Conservation (phyloP, 2,329 filamentous ascomycete species). For the Microdochium nivale region DNA sequence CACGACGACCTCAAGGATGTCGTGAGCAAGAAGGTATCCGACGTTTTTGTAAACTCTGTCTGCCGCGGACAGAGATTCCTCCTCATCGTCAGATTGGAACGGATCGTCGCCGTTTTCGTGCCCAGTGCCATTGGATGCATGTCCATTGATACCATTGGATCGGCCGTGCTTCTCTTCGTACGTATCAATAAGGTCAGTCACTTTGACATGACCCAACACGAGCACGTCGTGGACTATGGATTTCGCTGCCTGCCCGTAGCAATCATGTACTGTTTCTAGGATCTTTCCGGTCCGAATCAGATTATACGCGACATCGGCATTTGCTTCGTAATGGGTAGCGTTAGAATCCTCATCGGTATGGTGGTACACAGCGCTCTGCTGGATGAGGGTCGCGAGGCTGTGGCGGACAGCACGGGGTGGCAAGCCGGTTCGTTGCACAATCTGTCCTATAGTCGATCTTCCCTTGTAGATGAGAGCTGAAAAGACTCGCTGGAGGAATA, state of each 20-base stretch:
- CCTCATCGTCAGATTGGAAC: conserved; percentile 25
- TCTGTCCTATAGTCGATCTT: conserved; percentile 60
- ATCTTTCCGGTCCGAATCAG: conserved; percentile 77
- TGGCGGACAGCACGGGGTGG: conserved; percentile 68
- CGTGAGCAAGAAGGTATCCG: conserved; percentile 50
- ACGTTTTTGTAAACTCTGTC: conserved; percentile 41
- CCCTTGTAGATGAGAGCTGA: conserved; percentile 70
- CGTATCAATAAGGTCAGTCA: conserved; percentile 60
- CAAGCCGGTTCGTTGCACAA: conserved; percentile 66
- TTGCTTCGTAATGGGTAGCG: conserved; percentile 73
- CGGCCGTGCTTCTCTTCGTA: conserved; percentile 34
- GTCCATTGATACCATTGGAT: conserved; percentile 13
- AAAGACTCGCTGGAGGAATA: conserved; percentile 66
- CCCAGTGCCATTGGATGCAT: conserved; percentile 17
- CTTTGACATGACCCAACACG: conserved; percentile 66
- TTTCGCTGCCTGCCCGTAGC: conserved; percentile 66
- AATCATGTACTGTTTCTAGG: conserved; percentile 62
- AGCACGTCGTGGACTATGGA: conserved; percentile 69
- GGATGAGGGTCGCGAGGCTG: conserved; percentile 75
- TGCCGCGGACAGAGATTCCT: conserved; percentile 13
- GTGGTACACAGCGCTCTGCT: conserved; percentile 79
- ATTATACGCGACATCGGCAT: conserved; percentile 71
- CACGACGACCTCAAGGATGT: conserved; percentile 58
- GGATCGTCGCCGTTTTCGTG: conserved; percentile 23
- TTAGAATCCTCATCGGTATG: conserved; percentile 53